Evolutionary conservation across 2,329 filamentous ascomycete species (phyloP).

Genomic region (Ophiostoma himal-ulmi): DNA sequence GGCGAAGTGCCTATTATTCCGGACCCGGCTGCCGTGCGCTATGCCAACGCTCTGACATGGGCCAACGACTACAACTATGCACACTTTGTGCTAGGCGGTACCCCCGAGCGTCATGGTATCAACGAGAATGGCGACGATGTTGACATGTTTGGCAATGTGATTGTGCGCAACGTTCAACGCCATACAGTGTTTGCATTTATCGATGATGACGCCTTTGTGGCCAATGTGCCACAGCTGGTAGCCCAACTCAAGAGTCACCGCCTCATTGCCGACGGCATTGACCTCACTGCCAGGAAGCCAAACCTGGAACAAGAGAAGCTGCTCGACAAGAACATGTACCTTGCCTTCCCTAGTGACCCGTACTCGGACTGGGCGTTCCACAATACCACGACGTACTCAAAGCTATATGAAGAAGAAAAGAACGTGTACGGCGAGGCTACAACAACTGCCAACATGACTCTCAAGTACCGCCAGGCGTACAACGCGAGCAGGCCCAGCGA

Average conservation of each 20-base stretch:
- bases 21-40: conserved; percentile 24
- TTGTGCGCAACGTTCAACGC: neutral
- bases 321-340: conserved; percentile 31
- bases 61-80: conserved; percentile 10
- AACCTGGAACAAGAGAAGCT: neutral
- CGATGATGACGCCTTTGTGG: conserved; percentile 45
- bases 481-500: neutral
- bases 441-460: neutral
- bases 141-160: neutral
- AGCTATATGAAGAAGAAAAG: neutral
- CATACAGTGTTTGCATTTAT: conserved; percentile 38
- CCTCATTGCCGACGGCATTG: conserved; percentile 4
- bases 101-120: neutral
- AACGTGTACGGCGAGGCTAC: neutral
- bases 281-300: neutral
- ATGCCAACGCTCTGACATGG: conserved; percentile 21
- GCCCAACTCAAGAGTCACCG: conserved; percentile 30
- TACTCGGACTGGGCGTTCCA: conserved; percentile 39
- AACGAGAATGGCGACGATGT: conserved; percentile 7
- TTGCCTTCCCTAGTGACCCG: conserved; percentile 42
- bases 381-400: conserved; percentile 25
- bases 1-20: conserved; percentile 13
- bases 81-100: conserved; percentile 11
- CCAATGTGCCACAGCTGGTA: conserved; percentile 38
- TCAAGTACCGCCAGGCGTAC: neutral